Conservation (phyloP, 2,329 filamentous ascomycete genomes). For the Arthrocladium fulminans region DNA sequence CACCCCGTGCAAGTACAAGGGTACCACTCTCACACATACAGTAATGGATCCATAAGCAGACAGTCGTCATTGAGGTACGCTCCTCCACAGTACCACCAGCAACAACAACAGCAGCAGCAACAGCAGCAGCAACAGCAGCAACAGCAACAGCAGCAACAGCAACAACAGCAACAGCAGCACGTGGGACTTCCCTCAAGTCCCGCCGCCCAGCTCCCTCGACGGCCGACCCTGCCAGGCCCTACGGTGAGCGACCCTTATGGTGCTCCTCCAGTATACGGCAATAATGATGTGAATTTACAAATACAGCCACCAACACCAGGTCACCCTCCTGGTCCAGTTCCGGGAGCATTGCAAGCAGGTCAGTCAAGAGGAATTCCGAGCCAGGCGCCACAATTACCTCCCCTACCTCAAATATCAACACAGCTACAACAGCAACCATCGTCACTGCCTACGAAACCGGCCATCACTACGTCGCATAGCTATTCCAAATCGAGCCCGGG, state of each 20-base stretch:
- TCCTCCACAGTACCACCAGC: slow-evolving; percentile 1
- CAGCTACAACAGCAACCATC: slow-evolving; percentile 29
- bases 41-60: slow-evolving; percentile 7
- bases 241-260: slow-evolving; percentile 39
- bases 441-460: slow-evolving; percentile 54
- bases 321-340: slow-evolving; percentile 37
- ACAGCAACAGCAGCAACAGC: slow-evolving; percentile 7
- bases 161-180: slow-evolving; percentile 9
- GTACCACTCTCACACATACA: slow-evolving; percentile 8
- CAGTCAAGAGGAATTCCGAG: slow-evolving; percentile 31
- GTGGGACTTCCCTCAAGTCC: slow-evolving; percentile 3
- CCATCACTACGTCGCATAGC: slow-evolving; percentile 57
- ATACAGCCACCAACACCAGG: slow-evolving; percentile 49
- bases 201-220: slow-evolving; percentile 3
- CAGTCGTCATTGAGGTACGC: slow-evolving; percentile 10
- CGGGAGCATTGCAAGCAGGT: slow-evolving; percentile 53
- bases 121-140: too few species aligned
- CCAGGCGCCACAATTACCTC: slow-evolving; percentile 51
- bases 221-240: slow-evolving; percentile 24
- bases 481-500: slow-evolving; percentile 82
- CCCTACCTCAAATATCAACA: slow-evolving; percentile 43
- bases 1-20: neutral
- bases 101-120: too few species aligned
- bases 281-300: slow-evolving; percentile 47
- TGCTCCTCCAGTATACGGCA: slow-evolving; percentile 41